Evolutionary conservation across 306 rosid genomes (phyloP).

Genomic region (Ammopiptanthus mongolicus): DNA sequence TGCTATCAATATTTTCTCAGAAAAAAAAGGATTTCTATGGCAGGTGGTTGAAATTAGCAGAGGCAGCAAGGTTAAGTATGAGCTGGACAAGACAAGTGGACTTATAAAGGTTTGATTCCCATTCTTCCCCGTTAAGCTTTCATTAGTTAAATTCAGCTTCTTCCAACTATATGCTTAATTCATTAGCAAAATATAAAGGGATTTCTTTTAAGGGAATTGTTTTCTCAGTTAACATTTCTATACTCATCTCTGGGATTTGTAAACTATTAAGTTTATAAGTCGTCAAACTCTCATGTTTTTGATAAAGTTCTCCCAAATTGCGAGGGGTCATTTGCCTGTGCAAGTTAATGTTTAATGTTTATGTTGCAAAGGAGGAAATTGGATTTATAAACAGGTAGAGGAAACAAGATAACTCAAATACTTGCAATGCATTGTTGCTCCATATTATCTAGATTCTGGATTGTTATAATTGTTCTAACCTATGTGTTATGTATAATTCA

Average conservation of each 20-base stretch:
- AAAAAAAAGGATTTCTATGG: slow-evolving; percentile 2
- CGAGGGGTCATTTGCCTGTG: neutral
- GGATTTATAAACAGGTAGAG: neutral
- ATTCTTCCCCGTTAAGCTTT: slow-evolving; percentile 1
- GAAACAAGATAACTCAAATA: no score
- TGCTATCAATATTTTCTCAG: neutral
- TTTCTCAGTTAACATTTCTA: neutral
- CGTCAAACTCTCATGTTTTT: neutral
- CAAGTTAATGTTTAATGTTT: neutral
- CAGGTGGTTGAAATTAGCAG: slow-evolving; percentile 80
- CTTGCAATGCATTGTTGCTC: neutral
- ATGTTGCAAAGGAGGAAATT: neutral
- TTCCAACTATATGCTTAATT: neutral
- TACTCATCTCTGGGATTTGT: neutral
- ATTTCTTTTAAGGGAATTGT: neutral
- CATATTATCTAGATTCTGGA: neutral
- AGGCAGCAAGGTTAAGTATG: slow-evolving; percentile 89
- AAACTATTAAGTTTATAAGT: neutral
- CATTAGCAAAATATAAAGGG: neutral
- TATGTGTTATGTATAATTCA: neutral
- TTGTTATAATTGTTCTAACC: neutral
- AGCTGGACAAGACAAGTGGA: slow-evolving; percentile 77
- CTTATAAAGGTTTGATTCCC: slow-evolving; percentile 60
- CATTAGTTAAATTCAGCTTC: neutral
- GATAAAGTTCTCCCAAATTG: neutral